Evolutionary conservation across 805 yeast genomes (phyloP), one percentile per base, ranked within the genome.

Genomic region (Kuraishia hungarica): DNA sequence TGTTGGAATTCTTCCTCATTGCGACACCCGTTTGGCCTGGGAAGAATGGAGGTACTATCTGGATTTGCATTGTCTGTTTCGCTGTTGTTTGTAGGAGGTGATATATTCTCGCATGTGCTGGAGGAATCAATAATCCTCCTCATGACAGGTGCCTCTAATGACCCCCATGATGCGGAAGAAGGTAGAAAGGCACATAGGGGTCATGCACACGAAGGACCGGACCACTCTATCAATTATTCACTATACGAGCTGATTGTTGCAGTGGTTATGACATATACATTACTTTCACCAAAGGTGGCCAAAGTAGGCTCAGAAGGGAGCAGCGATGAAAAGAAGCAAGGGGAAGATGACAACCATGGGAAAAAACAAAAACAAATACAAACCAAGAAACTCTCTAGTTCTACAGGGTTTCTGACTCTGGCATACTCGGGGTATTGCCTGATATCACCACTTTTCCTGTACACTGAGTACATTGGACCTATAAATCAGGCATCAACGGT

Each of bases 1-100:
- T 96, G 87, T 5, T 94, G 98, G 97, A 83, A 81, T 59, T 82
- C 80, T 55, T 81, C 92, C 6, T 87, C 96, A 1, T 74, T 94
- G 35, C 83, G 84, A 15, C 87, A 83, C 60, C 99, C 99, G 0
- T 93, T 93, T 74, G 99, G 98, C 0, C 73, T 93, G 24, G 96
- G 96, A n/a, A 76, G 99, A 56, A 77, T 89, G 17, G 97, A 93
- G 64, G 96, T 93, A 0, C 71, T 93, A 19, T 83, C 87, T 50
- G 96, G 96, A 1, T 92, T 92, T 72, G 96, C 96, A 0, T 73
- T 91, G 49, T 83, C 94, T 17, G 85, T 93, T 1, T 86, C 96
- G 1, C 77, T 93, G 58, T 75, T 92, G 23, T 93, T 92, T 80
- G 96, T 93, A 57, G 97, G 98, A 0, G 80, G 90, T 53, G 98